Conservation (phyloP, 2,329 filamentous ascomycete genomes). For the Alternaria infectoria region DNA sequence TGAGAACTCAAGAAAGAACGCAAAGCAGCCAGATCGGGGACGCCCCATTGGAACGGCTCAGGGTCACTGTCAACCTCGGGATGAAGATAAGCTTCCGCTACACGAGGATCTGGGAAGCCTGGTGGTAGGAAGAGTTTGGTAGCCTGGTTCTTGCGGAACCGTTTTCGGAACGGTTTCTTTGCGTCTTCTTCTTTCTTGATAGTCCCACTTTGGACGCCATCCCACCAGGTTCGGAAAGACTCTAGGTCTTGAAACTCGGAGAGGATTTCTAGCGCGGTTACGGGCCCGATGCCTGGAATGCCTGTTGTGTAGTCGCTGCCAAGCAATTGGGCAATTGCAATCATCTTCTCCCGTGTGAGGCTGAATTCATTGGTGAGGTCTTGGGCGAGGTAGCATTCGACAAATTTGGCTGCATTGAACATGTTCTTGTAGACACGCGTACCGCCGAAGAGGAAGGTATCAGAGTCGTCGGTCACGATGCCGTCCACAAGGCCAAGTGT, state of each 20-base stretch:
- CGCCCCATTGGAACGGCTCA: constrained; percentile 90
- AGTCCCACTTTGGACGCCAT: constrained; percentile 71
- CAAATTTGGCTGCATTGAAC: constrained; percentile 98
- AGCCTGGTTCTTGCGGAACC: constrained; percentile 80
- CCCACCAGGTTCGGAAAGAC: constrained; percentile 90
- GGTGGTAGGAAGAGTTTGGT: constrained; percentile 86
- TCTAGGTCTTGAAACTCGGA: constrained; percentile 81
- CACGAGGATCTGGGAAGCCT: constrained; percentile 77
- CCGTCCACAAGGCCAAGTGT: constrained; percentile 87
- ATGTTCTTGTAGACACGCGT: constrained; percentile 99
- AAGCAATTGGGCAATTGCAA: constrained; percentile 86
- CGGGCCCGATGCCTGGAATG: constrained; percentile 86
- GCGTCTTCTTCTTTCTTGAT: constrained; percentile 65
- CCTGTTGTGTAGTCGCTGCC: constrained; percentile 97
- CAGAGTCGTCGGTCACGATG: constrained; percentile 96
- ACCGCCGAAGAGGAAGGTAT: constrained; percentile 95
- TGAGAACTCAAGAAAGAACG: constrained; percentile 86
- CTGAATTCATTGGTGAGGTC: constrained; percentile 91
- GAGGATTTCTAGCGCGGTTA: constrained; percentile 91
- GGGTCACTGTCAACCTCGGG: constrained; percentile 84
- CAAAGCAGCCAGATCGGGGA: constrained; percentile 87
- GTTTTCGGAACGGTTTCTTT: constrained; percentile 73
- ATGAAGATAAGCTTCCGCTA: constrained; percentile 81
- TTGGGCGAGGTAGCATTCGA: constrained; percentile 87
- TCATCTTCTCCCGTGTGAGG: constrained; percentile 83